A percentile compares a stretch with the other conserved stretches of the same genome.
phyloP scores from a whole-genome alignment of 164 flowering plant genomes.

The Kingdonia uniflora region DNA sequence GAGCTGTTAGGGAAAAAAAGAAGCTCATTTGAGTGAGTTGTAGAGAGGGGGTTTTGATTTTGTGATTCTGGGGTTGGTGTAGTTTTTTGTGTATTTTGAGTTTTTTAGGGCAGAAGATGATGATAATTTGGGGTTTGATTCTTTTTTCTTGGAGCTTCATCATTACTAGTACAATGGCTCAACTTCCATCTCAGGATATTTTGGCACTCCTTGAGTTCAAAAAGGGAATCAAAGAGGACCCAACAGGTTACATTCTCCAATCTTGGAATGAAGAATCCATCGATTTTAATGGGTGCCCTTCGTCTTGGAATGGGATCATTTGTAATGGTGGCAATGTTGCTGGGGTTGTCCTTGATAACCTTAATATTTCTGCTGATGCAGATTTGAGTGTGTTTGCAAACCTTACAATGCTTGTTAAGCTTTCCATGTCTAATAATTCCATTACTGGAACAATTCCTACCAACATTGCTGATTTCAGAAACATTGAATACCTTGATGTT shows the following conservation, averaged over 20 bases:
- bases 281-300: slow-evolving; percentile 89
- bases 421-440: slow-evolving; percentile 84
- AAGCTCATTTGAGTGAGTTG: too few species aligned
- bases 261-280: slow-evolving; percentile 98
- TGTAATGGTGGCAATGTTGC: slow-evolving; percentile 82
- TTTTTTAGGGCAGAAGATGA: too few species aligned
- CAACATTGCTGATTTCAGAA: slow-evolving; percentile 42
- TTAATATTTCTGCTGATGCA: slow-evolving; percentile 58
- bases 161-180: slow-evolving; percentile 25
- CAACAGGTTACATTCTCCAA: slow-evolving; percentile 66
- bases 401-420: slow-evolving; percentile 72
- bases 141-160: too few species aligned
- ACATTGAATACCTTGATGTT: slow-evolving; percentile 63
- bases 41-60: too few species aligned
- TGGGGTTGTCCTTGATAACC: slow-evolving; percentile 63
- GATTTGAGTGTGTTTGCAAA: slow-evolving; percentile 78
- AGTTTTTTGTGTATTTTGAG: too few species aligned
- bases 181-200: slow-evolving; percentile 87
- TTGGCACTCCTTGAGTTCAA: slow-evolving; percentile 79
- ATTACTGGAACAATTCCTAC: slow-evolving; percentile 52
- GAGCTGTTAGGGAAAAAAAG: too few species aligned
- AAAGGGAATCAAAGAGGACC: slow-evolving; percentile 85
- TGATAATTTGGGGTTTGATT: too few species aligned
- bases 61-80: too few species aligned
- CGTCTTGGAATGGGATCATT: slow-evolving; percentile 94